Base-by-base conservation (phyloP, 768 basidiomycete species). In the Termitomyces sp. region DNA sequence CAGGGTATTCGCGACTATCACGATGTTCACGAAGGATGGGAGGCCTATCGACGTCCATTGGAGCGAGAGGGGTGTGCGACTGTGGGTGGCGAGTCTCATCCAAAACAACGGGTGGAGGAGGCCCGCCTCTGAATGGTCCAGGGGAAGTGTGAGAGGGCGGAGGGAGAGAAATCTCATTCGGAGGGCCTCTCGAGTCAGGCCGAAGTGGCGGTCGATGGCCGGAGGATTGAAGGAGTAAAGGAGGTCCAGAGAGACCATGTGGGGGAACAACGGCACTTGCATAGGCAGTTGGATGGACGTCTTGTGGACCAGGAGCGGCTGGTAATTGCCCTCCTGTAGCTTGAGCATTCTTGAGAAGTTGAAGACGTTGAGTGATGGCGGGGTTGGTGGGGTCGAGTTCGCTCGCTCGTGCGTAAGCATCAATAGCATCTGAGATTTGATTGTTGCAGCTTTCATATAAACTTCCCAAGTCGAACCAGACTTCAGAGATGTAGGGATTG, bases 381-480 rank as follows among this genome's bases (percentile, higher is more conserved):
- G 76, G 72, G 65, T 98, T 98, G 54, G 70, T 72, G 0, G 95
- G 93, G 67, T 98, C 97, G 43, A 98, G 85, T 68, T 98, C 95
- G 54, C 87, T 86, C 0, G 96, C 97, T 33, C 96, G 84, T 11
- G 92, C 91, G 65, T 99, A 99, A 2, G 97, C 97, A 62, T 99
- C 96, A 66, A 98, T 98, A 29, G 97, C 97, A 68, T 99, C 97
- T 35, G 89, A 89, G 66, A 98, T 93, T 71, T 99, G 97, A 66
- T 98, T 98, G 75, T 98, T 98, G 78, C 96, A 99, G 60, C 89
- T 91, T 72, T 99, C 97, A 68, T 99, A 99, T 0, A 99, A 79
- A 58, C 88, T 91, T 39, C 97, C 97, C 36, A 99, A 84, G 73
- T 98, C 95, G 70, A 96, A 98, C 94, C 94, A 95, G 7, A 95